A percentile compares a stretch with the other conserved stretches of the same genome.
These are phyloP conservation scores for Colletotrichum tropicale DNA, from an alignment of 2,329 filamentous ascomycete genomes.

Conservation along the genomic window DNA sequence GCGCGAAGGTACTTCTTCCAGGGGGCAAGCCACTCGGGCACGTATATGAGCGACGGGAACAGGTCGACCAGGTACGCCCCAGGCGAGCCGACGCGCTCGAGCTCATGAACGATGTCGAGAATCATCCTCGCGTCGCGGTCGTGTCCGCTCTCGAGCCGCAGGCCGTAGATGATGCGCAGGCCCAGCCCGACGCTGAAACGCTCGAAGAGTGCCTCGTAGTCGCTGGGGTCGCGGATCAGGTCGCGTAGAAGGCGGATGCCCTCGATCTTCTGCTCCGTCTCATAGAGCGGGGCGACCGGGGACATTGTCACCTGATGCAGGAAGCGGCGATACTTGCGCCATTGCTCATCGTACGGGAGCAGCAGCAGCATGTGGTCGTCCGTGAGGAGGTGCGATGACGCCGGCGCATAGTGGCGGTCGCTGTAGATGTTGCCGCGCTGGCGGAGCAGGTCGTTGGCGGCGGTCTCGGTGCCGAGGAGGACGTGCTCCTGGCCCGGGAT, in stretches of 20 bases:
- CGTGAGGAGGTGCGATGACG: slow-evolving; percentile 35
- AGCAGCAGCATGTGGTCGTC: slow-evolving; percentile 30
- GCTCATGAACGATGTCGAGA: slow-evolving; percentile 33
- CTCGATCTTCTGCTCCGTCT: slow-evolving; percentile 34
- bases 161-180: slow-evolving; percentile 42
- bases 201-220: slow-evolving; percentile 42
- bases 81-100: slow-evolving; percentile 36
- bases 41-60: slow-evolving; percentile 29
- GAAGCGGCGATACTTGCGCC: not conserved
- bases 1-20: slow-evolving; percentile 23
- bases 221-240: slow-evolving; percentile 32
- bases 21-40: slow-evolving; percentile 31
- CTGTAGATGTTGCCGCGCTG: slow-evolving; percentile 41
- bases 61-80: slow-evolving; percentile 34
- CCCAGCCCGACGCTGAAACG: slow-evolving; percentile 44
- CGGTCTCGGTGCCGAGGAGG: slow-evolving; percentile 40
- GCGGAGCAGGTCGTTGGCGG: slow-evolving; percentile 45
- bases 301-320: slow-evolving; percentile 35
- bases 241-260: slow-evolving; percentile 31
- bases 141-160: slow-evolving; percentile 34
- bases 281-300: slow-evolving; percentile 31
- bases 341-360: slow-evolving; percentile 29
- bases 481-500: slow-evolving; percentile 43
- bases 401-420: slow-evolving; percentile 36
- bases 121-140: slow-evolving; percentile 34